Evolutionary conservation across 768 basidiomycete species (phyloP).

Genomic region (Suillus cothurnatus): DNA sequence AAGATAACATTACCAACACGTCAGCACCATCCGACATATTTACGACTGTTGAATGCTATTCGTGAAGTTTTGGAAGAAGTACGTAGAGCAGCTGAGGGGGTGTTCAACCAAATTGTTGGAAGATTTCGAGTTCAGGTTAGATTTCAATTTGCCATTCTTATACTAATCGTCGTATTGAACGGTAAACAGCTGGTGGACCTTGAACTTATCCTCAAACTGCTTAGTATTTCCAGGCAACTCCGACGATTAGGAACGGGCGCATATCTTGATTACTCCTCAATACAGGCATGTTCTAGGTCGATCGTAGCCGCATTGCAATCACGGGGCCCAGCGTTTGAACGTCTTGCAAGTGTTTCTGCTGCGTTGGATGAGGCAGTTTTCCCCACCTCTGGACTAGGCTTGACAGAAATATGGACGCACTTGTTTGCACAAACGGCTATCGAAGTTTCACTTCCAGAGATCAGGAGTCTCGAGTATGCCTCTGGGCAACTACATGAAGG

Average conservation of each 20-base stretch:
- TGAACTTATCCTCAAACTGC: constrained; percentile 36
- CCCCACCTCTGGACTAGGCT: constrained; percentile 69
- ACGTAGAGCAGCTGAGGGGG: constrained; percentile 16
- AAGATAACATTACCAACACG: constrained; percentile 2
- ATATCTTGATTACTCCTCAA: constrained; percentile 65
- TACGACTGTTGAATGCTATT: constrained; percentile 22
- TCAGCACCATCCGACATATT: constrained; percentile 1
- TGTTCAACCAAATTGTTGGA: constrained; percentile 20
- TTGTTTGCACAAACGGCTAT: constrained; percentile 32
- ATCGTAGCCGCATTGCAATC: constrained; percentile 45
- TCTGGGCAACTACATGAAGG: constrained; percentile 1
- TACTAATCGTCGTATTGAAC: not conserved
- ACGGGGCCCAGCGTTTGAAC: constrained; percentile 35
- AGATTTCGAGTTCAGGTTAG: constrained; percentile 32
- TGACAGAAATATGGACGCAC: constrained; percentile 70
- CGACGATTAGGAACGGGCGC: constrained; percentile 39
- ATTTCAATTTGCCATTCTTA: not conserved
- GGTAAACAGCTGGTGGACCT: constrained; percentile 31
- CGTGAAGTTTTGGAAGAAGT: constrained; percentile 26
- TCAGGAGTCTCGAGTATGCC: constrained; percentile 19
- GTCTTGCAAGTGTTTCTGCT: constrained; percentile 35
- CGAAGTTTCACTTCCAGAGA: constrained; percentile 20
- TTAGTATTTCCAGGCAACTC: constrained; percentile 45
- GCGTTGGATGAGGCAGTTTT: constrained; percentile 52
- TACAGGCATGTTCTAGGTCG: constrained; percentile 60